phyloP scores from a whole-genome alignment of 306 rosid species.

The Corylus americana region DNA sequence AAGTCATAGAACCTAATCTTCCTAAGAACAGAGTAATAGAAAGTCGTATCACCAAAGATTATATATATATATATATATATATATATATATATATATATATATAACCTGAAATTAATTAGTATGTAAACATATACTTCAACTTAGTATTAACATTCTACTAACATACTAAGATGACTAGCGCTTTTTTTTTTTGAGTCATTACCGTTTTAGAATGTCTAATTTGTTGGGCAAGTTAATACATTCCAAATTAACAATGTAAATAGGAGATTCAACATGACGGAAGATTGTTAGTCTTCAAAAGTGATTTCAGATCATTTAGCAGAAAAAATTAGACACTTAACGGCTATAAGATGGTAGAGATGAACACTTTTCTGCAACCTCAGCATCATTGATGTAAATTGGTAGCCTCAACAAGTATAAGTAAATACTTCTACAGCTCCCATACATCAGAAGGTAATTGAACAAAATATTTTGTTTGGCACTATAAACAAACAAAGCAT shows the following conservation, averaged over 20 bases:
- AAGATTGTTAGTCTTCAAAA: not conserved
- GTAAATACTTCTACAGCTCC: not conserved
- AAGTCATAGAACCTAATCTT: too few species aligned
- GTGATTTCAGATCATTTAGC: not conserved
- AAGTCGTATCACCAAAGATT: too few species aligned
- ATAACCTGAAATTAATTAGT: too few species aligned
- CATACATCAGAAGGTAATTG: too few species aligned
- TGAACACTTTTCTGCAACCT: not conserved
- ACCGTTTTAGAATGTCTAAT: not conserved
- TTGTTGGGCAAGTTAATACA: not conserved
- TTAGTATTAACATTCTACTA: too few species aligned
- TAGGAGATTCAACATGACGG: not conserved
- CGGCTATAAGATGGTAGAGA: not conserved
- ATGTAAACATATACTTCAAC: too few species aligned
- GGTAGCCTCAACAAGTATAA: not conserved
- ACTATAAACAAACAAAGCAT: not conserved
- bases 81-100: too few species aligned
- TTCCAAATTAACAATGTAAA: not conserved
- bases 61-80: too few species aligned
- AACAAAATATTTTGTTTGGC: not conserved
- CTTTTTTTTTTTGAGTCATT: too few species aligned
- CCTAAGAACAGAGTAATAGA: too few species aligned
- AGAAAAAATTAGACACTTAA: too few species aligned
- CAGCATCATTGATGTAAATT: not conserved
- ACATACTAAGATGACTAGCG: not conserved